These are phyloP conservation scores for Lachnellula subtilissima DNA, from an alignment of 2,329 filamentous ascomycete genomes.

Conservation along the genomic window DNA sequence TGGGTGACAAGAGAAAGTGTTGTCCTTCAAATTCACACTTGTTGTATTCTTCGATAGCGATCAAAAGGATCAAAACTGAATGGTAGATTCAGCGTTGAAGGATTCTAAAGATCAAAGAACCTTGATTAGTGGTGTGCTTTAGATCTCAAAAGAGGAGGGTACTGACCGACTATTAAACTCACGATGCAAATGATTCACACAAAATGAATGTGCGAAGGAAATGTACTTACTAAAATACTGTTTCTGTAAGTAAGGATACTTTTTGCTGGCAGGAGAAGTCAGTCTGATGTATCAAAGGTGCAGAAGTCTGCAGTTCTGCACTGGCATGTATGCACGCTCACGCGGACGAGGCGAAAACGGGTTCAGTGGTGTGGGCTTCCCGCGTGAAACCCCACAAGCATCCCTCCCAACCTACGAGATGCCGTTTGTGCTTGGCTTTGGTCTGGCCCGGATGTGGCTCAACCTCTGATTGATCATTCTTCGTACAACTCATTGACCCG, in stretches of 20 bases:
- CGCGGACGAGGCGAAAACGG: constrained; percentile 4
- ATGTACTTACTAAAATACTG: no score
- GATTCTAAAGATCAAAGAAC: constrained; percentile 76
- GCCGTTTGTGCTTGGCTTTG: neutral
- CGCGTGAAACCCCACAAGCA: neutral
- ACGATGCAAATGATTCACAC: neutral
- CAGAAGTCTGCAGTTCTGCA: neutral
- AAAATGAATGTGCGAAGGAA: no score
- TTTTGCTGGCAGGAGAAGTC: neutral
- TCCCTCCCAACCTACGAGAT: neutral
- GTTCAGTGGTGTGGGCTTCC: neutral
- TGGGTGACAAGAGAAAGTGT: constrained; percentile 37
- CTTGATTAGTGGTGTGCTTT: constrained; percentile 43
- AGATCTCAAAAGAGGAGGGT: neutral
- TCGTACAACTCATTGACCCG: no score
- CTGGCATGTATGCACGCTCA: constrained; percentile 1
- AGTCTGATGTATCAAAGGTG: neutral
- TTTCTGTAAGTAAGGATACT: neutral
- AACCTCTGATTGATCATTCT: no score
- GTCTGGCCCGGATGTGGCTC: no score
- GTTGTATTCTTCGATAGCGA: no score
- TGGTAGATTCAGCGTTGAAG: constrained; percentile 72
- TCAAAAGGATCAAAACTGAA: no score
- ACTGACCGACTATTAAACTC: neutral
- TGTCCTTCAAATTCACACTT: neutral